These are phyloP conservation scores for Rhododendron molle DNA, from an alignment of 148 eudicot species.

Conservation along the genomic window DNA sequence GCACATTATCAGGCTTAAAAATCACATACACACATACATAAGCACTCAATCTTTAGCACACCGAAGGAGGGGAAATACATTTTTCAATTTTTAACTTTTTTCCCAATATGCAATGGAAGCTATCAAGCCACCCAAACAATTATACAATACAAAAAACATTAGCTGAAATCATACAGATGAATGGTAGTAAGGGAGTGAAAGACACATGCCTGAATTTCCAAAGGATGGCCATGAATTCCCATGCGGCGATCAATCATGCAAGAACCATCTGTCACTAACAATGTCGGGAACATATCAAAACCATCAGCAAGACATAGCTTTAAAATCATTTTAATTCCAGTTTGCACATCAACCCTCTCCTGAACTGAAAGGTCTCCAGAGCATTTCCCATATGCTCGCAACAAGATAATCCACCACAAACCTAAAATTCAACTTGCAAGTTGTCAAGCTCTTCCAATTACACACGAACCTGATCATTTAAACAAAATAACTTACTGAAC, in stretches of 20 bases:
- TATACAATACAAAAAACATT: neutral
- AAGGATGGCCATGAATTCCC: conserved; percentile 56
- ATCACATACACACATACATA: neutral
- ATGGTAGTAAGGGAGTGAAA: neutral
- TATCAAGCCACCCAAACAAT: neutral
- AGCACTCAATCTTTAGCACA: neutral
- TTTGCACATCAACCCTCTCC: conserved; percentile 52
- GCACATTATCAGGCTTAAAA: neutral
- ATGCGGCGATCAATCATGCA: conserved; percentile 62
- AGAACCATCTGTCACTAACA: conserved; percentile 53
- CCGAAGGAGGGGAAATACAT: neutral
- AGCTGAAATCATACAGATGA: neutral
- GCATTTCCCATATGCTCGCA: conserved; percentile 49
- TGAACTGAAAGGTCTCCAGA: conserved; percentile 37
- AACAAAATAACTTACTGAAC: neutral
- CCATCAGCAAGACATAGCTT: conserved; percentile 53
- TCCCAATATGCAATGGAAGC: neutral
- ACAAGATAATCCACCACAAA: conserved; percentile 57
- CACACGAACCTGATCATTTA: neutral
- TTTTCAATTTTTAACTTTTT: neutral
- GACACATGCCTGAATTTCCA: conserved; percentile 41
- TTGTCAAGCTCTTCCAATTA: conserved; percentile 10
- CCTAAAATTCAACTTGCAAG: conserved; percentile 26
- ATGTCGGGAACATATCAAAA: conserved; percentile 53
- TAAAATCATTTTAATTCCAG: conserved; percentile 49